Evolutionary conservation across 441 rosid species (phyloP).

Genomic region (California macrophylla): DNA sequence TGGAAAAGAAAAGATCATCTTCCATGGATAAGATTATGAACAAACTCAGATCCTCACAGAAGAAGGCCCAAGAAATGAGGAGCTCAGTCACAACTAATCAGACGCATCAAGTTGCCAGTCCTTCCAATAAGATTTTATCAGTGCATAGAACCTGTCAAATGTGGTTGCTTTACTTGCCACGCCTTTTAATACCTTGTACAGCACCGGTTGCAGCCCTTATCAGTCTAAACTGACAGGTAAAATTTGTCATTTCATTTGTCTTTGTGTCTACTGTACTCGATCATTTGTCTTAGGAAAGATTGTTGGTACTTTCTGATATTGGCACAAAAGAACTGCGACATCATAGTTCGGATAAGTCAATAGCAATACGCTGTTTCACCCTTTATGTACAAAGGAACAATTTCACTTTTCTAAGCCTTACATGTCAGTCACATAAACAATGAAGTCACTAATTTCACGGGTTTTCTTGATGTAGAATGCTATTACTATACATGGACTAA

Average conservation of each 20-base stretch:
- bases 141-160: constrained; percentile 50
- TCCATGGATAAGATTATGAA: constrained; percentile 90
- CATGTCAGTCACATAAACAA: too few species aligned
- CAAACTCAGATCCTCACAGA: constrained; percentile 72
- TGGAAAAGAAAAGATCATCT: constrained; percentile 81
- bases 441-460: too few species aligned
- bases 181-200: constrained; percentile 28
- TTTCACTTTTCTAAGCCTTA: too few species aligned
- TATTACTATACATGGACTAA: too few species aligned
- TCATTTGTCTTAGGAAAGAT: too few species aligned
- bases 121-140: constrained; percentile 34
- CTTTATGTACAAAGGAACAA: too few species aligned
- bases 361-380: too few species aligned
- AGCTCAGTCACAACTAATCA: constrained; percentile 35
- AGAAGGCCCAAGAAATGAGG: constrained; percentile 88
- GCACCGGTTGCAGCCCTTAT: constrained; percentile 4
- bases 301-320: too few species aligned
- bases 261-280: background rate
- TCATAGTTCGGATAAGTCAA: too few species aligned
- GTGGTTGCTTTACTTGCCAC: constrained; percentile 62
- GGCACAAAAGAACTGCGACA: too few species aligned
- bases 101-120: constrained; percentile 34
- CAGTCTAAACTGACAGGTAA: constrained; percentile 24
- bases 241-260: constrained; percentile 6
- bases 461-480: too few species aligned